A percentile compares a stretch with the other conserved stretches of the same genome.
Conservation (phyloP, 768 basidiomycete genomes). For the Xanthoconium stramineum region DNA sequence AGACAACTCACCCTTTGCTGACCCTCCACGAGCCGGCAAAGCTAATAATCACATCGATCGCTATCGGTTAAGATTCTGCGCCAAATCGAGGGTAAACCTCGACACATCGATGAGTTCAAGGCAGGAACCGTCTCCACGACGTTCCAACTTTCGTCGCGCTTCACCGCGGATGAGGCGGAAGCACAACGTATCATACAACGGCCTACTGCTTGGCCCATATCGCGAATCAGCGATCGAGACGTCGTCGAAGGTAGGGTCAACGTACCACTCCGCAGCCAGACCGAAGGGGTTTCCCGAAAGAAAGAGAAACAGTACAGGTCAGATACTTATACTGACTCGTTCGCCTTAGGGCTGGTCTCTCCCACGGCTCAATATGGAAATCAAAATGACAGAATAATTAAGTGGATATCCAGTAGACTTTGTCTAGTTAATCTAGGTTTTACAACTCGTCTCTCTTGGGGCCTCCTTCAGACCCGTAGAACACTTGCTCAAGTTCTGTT, state of each 20-base stretch:
- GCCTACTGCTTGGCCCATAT: neutral
- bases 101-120: conserved; percentile 11
- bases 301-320: neutral
- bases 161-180: neutral
- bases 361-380: conserved; percentile 19
- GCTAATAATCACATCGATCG: conserved; percentile 19
- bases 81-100: neutral
- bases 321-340: conserved; percentile 12
- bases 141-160: conserved; percentile 17
- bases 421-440: conserved; percentile 8
- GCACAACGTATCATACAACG: conserved; percentile 18
- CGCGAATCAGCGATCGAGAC: conserved; percentile 1
- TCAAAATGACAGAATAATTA: neutral
- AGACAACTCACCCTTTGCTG: conserved; percentile 19
- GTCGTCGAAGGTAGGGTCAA: neutral
- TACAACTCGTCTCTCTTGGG: conserved; percentile 41
- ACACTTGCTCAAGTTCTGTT: conserved; percentile 56
- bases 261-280: conserved; percentile 13
- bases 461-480: conserved; percentile 36
- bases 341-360: conserved; percentile 31
- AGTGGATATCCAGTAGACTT: conserved; percentile 1
- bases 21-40: conserved; percentile 20
- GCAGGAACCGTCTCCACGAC: conserved; percentile 10
- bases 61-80: conserved; percentile 8
- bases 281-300: conserved; percentile 35